Base-by-base conservation (phyloP, 139 green algal species). In the Micromonas pusilla region DNA sequence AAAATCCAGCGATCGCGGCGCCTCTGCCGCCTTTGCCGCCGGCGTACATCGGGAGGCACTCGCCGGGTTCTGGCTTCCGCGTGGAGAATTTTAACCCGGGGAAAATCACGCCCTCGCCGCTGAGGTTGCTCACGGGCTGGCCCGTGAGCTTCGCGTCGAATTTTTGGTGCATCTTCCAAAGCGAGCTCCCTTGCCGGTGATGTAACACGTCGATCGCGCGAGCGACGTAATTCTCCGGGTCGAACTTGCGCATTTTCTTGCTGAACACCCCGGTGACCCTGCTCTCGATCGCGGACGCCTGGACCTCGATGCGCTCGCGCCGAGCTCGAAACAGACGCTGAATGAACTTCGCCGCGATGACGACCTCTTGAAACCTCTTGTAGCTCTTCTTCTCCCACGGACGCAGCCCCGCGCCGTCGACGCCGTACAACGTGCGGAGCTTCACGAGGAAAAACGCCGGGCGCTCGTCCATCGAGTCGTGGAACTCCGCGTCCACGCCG, bases 161-260 rank as follows among this genome's bases (percentile, higher is more conserved):
- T 39, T 75, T 75, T 34, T n/a, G 68, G 30, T 75, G 68, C 20
- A 75, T 13, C 37, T 34, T 26, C 21, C 13, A 21, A 21, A 75
- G 30, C 36, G 68, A 75, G 4, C 28, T 20, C 3, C 25, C 37
- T 19, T 23, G 19, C 5, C 68, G 37, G 4, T 32, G 23, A 36
- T 75, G 68, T 31, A 75, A 75, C n/a, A 75, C 38, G 37, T 75
- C 68, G 3, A 75, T 60, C 19, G 68, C 68, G 4, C 38, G 68
- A 34, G 68, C 37, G 1, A 2, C 34, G 37, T 75, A 75, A 34
- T 23, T 63, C 6, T 30, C 37, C 1, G 68, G 68, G 2, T 75
- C 38, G 37, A 2, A 2, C 4, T 36, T 30, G 19, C 68, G 36
- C 20, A 75, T 2, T n/a, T 21, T 75, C 23, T 60, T 63, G 3